Evolutionary conservation across 2,329 filamentous ascomycete genomes (phyloP).

Genomic region (Trichoderma sp.): DNA sequence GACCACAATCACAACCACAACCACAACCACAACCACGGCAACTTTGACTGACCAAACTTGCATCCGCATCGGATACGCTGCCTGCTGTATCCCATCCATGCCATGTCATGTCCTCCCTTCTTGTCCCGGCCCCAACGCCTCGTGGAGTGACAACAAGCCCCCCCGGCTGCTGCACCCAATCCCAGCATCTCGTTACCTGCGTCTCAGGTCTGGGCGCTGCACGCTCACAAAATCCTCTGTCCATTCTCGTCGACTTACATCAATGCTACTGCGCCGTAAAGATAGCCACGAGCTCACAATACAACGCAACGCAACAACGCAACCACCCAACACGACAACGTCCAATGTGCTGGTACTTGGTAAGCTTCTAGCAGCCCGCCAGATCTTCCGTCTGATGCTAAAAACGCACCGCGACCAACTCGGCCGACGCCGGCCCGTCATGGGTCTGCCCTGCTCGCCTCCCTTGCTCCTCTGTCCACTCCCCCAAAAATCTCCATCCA

Average conservation of each 20-base stretch:
- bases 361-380: background rate
- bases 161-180: conserved; percentile 8
- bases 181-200: conserved; percentile 5
- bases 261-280: background rate
- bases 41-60: background rate
- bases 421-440: conserved; percentile 17
- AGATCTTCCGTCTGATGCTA: background rate
- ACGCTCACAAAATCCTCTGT: background rate
- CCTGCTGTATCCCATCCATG: too few species aligned
- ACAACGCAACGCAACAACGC: too few species aligned
- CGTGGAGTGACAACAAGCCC: background rate
- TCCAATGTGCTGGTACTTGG: too few species aligned
- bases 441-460: background rate
- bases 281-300: too few species aligned
- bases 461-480: background rate
- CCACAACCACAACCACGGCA: background rate
- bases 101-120: background rate
- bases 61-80: background rate
- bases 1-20: background rate
- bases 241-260: background rate
- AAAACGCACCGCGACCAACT: background rate
- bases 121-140: background rate
- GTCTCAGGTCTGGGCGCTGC: conserved; percentile 5
- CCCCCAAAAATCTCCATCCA: background rate
- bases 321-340: too few species aligned